Conservation (phyloP, 495 filamentous ascomycete species). For the Penicillium dipodomyicola region DNA sequence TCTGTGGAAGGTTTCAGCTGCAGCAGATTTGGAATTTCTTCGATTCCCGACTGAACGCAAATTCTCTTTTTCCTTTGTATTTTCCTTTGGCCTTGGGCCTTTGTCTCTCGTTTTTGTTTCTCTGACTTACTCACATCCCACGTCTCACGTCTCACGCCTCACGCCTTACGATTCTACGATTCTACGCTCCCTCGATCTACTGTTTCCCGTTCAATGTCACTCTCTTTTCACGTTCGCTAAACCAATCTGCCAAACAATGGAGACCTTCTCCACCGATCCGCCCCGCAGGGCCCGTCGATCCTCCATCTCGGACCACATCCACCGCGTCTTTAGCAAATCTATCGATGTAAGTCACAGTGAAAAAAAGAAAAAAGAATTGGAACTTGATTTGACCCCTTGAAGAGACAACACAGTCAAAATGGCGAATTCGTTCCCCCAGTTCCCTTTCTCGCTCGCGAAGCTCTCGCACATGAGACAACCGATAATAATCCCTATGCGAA, state of each 20-base stretch:
- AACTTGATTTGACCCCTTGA: conserved; percentile 13
- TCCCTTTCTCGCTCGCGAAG: conserved; percentile 2
- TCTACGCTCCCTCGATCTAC: not conserved
- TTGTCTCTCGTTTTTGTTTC: conserved; percentile 5
- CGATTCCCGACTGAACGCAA: conserved; percentile 6
- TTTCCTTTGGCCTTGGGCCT: not conserved
- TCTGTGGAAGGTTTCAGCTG: conserved; percentile 19
- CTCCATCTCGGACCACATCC: conserved; percentile 38
- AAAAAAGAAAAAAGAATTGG: no score
- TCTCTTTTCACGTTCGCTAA: conserved; percentile 2
- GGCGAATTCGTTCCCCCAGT: not conserved
- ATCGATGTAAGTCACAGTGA: conserved; percentile 24
- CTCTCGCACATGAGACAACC: conserved; percentile 3
- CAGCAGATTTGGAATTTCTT: conserved; percentile 19
- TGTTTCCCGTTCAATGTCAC: not conserved
- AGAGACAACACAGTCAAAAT: conserved; percentile 23
- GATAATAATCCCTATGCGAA: conserved; percentile 2
- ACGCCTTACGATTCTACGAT: not conserved
- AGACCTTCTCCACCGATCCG: conserved; percentile 12
- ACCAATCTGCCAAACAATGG: conserved; percentile 13
- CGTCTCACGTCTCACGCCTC: not conserved
- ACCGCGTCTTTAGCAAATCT: conserved; percentile 31
- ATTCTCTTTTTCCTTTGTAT: not conserved
- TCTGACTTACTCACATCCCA: not conserved
- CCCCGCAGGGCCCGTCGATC: conserved; percentile 31